phyloP scores from a whole-genome alignment of 1,284 basidiomycete species.

The Heterobasidion occidentale region DNA sequence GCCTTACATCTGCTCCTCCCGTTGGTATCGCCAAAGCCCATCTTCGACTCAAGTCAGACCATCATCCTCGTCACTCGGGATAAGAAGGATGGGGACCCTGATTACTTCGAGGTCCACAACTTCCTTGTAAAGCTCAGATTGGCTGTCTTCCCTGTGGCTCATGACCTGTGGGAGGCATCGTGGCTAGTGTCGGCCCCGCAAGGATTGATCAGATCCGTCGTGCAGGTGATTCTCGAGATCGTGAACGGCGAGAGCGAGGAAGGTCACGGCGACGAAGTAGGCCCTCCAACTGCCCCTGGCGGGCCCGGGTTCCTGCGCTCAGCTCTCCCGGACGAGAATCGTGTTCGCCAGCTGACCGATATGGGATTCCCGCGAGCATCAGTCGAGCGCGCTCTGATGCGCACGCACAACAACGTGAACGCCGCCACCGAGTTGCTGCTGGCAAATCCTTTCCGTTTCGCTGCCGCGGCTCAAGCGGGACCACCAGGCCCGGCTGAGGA shows the following conservation, averaged over 20 bases:
- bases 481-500: conserved; percentile 24
- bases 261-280: conserved; percentile 21
- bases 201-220: conserved; percentile 65
- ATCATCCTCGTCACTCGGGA: conserved; percentile 64
- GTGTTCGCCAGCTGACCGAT: conserved; percentile 80
- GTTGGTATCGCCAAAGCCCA: conserved; percentile 71
- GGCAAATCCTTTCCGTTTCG: conserved; percentile 73
- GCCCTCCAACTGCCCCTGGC: conserved; percentile 11
- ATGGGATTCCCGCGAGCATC: conserved; percentile 95
- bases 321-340: conserved; percentile 63
- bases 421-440: conserved; percentile 88
- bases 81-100: conserved; percentile 66
- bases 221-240: conserved; percentile 77
- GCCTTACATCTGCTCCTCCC: conserved; percentile 74
- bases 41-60: conserved; percentile 86
- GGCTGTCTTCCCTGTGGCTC: conserved; percentile 61
- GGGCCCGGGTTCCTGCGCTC: conserved; percentile 26
- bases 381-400: conserved; percentile 75
- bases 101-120: conserved; percentile 80
- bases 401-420: conserved; percentile 84
- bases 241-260: conserved; percentile 80
- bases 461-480: conserved; percentile 40
- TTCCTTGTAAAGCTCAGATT: conserved; percentile 81
- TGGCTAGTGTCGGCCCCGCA: conserved; percentile 80
- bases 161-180: conserved; percentile 72